Evolutionary conservation across 108 stramenopile species (phyloP).

Genomic region (Conticribra guillardii): DNA sequence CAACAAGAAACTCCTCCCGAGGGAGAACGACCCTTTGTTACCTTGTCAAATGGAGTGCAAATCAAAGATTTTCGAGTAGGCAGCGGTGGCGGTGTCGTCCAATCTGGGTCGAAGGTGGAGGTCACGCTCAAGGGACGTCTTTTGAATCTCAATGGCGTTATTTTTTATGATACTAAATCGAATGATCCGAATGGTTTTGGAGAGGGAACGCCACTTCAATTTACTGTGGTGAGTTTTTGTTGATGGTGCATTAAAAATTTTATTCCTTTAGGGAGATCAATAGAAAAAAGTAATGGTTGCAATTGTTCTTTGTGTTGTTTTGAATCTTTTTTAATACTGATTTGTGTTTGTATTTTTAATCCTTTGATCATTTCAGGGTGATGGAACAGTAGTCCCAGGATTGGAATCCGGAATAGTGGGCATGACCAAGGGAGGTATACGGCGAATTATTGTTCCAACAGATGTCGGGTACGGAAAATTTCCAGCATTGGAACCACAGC

Average conservation of each 20-base stretch:
- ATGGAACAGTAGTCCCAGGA: slow-evolving; percentile 63
- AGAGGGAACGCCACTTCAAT: slow-evolving; percentile 56
- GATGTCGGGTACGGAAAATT: slow-evolving; percentile 57
- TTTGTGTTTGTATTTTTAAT: no score
- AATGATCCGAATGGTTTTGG: slow-evolving; percentile 79
- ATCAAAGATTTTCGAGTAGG: slow-evolving; percentile 66
- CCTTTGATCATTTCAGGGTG: no score
- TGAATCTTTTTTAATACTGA: no score
- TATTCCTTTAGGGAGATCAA: no score
- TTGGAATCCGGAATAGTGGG: slow-evolving; percentile 64
- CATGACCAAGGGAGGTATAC: slow-evolving; percentile 57
- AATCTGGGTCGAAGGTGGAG: slow-evolving; percentile 33
- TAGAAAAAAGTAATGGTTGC: no score
- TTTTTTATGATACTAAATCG: slow-evolving; percentile 77
- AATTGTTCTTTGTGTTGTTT: no score
- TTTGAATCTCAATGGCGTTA: slow-evolving; percentile 73
- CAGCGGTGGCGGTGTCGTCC: slow-evolving; percentile 40
- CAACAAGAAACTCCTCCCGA: slow-evolving; percentile 59
- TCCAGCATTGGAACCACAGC: slow-evolving; percentile 61
- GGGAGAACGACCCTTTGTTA: slow-evolving; percentile 52
- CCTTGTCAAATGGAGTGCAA: slow-evolving; percentile 64
- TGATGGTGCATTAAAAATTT: no score
- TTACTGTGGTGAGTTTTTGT: slow-evolving; percentile 28
- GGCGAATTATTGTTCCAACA: slow-evolving; percentile 65
- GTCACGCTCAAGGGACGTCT: slow-evolving; percentile 63